phyloP scores from a whole-genome alignment of 345 rosid genomes.

The Geranium brycei region DNA sequence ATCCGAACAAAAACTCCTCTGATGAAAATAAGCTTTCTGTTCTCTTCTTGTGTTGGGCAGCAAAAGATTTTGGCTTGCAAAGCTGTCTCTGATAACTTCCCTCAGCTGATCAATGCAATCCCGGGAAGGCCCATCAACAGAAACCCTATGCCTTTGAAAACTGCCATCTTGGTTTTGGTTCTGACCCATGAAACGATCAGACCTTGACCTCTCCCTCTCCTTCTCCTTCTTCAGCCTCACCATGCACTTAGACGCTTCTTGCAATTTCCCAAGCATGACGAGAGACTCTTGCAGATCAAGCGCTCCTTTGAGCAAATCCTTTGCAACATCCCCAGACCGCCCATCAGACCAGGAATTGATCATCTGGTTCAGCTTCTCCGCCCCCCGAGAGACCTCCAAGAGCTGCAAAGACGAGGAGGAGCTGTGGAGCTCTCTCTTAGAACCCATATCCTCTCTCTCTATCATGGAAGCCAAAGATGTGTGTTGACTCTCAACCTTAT shows the following conservation, averaged over 20 bases:
- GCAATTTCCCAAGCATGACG: constrained; percentile 60
- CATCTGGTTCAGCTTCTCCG: constrained; percentile 61
- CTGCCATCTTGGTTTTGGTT: constrained; percentile 7
- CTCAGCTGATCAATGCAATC: constrained; percentile 56
- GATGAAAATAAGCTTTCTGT: constrained; percentile 15
- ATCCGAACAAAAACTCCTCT: constrained; percentile 25
- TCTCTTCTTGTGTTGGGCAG: constrained; percentile 7
- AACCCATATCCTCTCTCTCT: constrained; percentile 18
- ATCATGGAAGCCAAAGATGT: constrained; percentile 10
- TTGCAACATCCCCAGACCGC: constrained; percentile 47
- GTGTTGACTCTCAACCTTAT: constrained; percentile 12
- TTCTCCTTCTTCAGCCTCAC: constrained; percentile 39
- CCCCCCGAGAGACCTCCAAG: constrained; percentile 63
- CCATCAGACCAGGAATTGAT: constrained; percentile 54
- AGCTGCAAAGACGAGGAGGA: constrained; percentile 53
- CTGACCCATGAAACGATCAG: constrained; percentile 10
- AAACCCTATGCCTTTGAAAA: constrained; percentile 8
- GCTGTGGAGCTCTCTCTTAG: constrained; percentile 15
- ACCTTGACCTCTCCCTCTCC: constrained; percentile 20
- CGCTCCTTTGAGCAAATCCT: constrained; percentile 68
- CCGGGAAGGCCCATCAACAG: constrained; percentile 33
- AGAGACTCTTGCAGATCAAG: constrained; percentile 80
- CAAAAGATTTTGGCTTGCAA: constrained; percentile 50
- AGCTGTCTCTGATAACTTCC: constrained; percentile 40
- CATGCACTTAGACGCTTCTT: constrained; percentile 46